A percentile compares a stretch with the other conserved stretches of the same genome.
Evolutionary conservation across 345 rosid genomes (phyloP).

Genomic region (Camelina neglecta): DNA sequence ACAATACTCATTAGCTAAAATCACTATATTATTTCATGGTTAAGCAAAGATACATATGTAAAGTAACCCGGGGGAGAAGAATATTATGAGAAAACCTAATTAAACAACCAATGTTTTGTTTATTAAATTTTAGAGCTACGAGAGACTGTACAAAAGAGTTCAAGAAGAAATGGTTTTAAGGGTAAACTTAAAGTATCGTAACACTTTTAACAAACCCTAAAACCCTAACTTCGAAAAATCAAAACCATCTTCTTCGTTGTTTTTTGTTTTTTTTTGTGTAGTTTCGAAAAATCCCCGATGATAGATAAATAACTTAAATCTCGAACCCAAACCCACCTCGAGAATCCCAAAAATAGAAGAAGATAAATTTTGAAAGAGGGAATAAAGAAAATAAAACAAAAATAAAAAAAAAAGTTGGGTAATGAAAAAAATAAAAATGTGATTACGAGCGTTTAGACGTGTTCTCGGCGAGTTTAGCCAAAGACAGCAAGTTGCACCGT

Average conservation of each 20-base stretch:
- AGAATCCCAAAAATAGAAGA: constrained; percentile 24
- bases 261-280: background rate
- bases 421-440: background rate
- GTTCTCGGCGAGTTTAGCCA: constrained; percentile 70
- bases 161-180: constrained; percentile 38
- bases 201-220: constrained; percentile 34
- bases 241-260: constrained; percentile 10
- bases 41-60: constrained; percentile 7
- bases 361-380: constrained; percentile 8
- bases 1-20: background rate
- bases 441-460: constrained; percentile 42
- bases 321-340: constrained; percentile 29
- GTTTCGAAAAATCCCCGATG: constrained; percentile 38
- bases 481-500: constrained; percentile 82
- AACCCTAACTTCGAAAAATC: constrained; percentile 46
- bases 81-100: background rate
- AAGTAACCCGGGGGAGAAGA: constrained; percentile 10
- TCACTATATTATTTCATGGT: constrained; percentile 9
- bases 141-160: constrained; percentile 39
- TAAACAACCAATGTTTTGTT: constrained; percentile 24
- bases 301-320: constrained; percentile 22
- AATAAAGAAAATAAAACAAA: constrained; percentile 12
- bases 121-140: constrained; percentile 14
- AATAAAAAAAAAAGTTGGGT: background rate
- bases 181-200: constrained; percentile 26